Percentiles rank a stretch among this genome's conserved stretches.
Evolutionary conservation across 1,284 basidiomycete genomes (phyloP).

Genomic region (Microbotryomycetes sp.): DNA sequence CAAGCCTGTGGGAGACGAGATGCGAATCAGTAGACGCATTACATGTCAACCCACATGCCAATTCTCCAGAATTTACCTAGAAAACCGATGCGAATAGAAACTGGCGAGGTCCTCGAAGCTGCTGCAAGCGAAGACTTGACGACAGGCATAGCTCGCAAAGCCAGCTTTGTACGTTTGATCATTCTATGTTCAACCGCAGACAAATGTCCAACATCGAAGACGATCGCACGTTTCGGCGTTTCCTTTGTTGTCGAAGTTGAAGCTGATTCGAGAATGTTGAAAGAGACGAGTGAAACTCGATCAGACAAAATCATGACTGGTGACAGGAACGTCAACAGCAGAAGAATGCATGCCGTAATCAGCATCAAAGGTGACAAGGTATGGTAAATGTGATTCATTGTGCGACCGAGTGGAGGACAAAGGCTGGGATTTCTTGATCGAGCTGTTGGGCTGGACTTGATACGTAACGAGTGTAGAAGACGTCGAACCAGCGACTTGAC

Average conservation of each 20-base stretch:
- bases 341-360: slow-evolving; percentile 18
- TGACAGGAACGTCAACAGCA: slow-evolving; percentile 24
- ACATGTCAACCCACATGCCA: background rate
- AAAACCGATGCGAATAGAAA: background rate
- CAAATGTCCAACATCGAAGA: no score
- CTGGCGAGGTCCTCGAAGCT: background rate
- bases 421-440: no score
- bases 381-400: slow-evolving; percentile 28
- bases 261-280: background rate
- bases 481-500: background rate
- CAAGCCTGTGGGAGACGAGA: background rate
- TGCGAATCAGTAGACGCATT: slow-evolving; percentile 1
- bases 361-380: slow-evolving; percentile 20
- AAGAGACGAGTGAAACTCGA: slow-evolving; percentile 15
- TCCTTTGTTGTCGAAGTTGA: background rate
- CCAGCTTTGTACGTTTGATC: slow-evolving; percentile 2
- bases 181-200: slow-evolving; percentile 1
- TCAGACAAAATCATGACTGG: slow-evolving; percentile 19
- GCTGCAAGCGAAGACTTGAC: background rate
- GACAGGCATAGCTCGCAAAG: background rate
- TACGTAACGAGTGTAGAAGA: background rate
- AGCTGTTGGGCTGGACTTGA: no score
- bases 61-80: background rate
- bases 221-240: slow-evolving; percentile 6
- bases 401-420: background rate